phyloP scores from a whole-genome alignment of 106 monocot species.

The Gastrodia elata region DNA sequence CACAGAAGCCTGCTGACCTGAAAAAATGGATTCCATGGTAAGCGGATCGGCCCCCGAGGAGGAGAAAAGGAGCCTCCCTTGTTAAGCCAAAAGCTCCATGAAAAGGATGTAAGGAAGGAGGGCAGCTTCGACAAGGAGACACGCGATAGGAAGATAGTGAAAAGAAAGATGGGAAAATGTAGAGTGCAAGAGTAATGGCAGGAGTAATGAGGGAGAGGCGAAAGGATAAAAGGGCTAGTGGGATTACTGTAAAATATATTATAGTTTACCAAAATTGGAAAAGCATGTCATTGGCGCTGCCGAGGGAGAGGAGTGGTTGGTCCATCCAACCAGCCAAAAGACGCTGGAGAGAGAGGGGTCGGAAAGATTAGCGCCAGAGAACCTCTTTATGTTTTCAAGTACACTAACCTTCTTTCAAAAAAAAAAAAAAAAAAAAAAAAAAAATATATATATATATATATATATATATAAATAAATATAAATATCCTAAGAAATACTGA shows the following conservation, averaged over 20 bases:
- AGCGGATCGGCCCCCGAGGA: conserved; percentile 3
- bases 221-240: not conserved
- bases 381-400: too few species aligned
- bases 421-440: too few species aligned
- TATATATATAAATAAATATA: too few species aligned
- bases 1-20: conserved; percentile 5
- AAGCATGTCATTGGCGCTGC: conserved; percentile 3
- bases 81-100: conserved; percentile 1
- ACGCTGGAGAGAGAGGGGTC: not conserved
- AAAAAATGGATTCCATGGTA: conserved; percentile 4
- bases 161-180: not conserved
- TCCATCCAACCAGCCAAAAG: not conserved
- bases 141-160: not conserved
- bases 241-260: not conserved
- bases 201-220: conserved; percentile 2
- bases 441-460: too few species aligned
- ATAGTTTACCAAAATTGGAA: conserved; percentile 8
- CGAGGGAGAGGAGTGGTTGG: conserved; percentile 3
- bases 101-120: not conserved
- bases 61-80: conserved; percentile 5
- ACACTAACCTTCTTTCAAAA: too few species aligned
- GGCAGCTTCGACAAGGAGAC: not conserved
- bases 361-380: too few species aligned
- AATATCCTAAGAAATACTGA: too few species aligned
- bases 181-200: conserved; percentile 1